Conservation (phyloP, 192 early-diverging fungal genomes). For the Diversispora epigaea region DNA sequence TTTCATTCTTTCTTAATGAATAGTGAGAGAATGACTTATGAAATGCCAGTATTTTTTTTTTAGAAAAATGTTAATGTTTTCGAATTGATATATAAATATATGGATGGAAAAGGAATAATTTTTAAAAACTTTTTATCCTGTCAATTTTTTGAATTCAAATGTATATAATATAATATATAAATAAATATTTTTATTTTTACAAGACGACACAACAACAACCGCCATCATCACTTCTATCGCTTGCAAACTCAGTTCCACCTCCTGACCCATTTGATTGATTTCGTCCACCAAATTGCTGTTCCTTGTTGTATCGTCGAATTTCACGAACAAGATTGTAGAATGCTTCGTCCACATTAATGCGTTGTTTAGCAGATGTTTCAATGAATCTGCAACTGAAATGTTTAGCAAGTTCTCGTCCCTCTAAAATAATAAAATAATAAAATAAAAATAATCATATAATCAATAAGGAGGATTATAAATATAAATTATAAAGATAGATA, state of each 20-base stretch:
- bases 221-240: conserved; percentile 37
- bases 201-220: conserved; percentile 65
- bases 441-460: not conserved
- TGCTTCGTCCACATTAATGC: conserved; percentile 90
- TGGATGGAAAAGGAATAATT: not conserved
- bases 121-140: not conserved
- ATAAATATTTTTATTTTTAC: conserved; percentile 36
- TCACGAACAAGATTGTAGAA: conserved; percentile 87
- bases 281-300: conserved; percentile 52
- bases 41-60: not conserved
- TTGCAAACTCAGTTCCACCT: conserved; percentile 39
- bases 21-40: not conserved
- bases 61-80: too few species aligned
- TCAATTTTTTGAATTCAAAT: not conserved
- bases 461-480: too few species aligned
- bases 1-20: not conserved
- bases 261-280: conserved; percentile 43
- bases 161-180: conserved; percentile 4
- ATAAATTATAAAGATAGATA: too few species aligned
- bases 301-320: conserved; percentile 79
- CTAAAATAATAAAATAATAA: conserved; percentile 37
- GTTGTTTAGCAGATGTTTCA: conserved; percentile 86
- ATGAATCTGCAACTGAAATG: conserved; percentile 77
- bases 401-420: conserved; percentile 80
- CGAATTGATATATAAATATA: not conserved